Evolutionary conservation across 768 basidiomycete genomes (phyloP).

Genomic region (Termitomyces sp.): DNA sequence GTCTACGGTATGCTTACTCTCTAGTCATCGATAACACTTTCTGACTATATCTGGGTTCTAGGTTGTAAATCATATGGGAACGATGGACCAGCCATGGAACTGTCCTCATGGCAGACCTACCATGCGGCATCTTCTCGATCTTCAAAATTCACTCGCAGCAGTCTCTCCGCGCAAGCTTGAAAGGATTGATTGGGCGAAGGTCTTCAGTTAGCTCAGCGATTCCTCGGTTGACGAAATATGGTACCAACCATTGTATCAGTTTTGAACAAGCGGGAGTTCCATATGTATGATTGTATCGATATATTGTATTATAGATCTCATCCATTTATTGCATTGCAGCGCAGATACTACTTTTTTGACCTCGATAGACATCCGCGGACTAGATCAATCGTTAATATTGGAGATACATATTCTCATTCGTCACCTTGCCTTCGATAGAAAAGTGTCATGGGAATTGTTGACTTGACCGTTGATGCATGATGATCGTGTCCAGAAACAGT

Average conservation of each 20-base stretch:
- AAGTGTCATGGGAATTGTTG: no score
- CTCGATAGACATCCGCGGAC: no score
- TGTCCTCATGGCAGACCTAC: constrained; percentile 87
- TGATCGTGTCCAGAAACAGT: no score
- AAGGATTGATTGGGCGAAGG: not conserved
- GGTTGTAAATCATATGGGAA: constrained; percentile 81
- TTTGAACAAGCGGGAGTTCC: not conserved
- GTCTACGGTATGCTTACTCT: constrained; percentile 51
- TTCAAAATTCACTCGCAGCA: constrained; percentile 18
- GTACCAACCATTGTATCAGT: no score
- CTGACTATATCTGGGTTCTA: constrained; percentile 23
- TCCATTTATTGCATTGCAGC: no score
- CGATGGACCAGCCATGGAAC: constrained; percentile 84
- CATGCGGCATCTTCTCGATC: constrained; percentile 71
- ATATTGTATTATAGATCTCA: not conserved
- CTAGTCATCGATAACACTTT: not conserved
- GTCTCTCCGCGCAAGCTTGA: not conserved
- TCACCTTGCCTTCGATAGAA: no score
- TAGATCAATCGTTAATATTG: no score
- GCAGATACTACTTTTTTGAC: no score
- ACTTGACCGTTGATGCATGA: no score
- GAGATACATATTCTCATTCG: no score
- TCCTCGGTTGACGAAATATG: not conserved
- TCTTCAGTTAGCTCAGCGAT: not conserved
- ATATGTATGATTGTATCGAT: not conserved